Conservation (phyloP, 495 filamentous ascomycete species). For the Xylaria venustula region DNA sequence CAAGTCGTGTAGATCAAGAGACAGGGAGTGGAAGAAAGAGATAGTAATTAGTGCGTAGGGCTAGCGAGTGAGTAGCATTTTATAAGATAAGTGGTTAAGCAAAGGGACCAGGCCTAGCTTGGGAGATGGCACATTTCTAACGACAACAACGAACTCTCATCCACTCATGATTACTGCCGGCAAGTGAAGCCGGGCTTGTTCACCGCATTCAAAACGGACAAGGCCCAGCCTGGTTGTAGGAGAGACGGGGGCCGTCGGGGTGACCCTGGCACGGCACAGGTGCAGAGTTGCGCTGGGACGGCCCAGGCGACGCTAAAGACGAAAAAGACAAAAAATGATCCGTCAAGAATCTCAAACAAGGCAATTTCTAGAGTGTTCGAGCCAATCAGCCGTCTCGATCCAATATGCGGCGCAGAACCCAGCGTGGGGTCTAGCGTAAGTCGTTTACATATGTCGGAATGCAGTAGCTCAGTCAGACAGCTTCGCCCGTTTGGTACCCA, state of each 20-base stretch:
- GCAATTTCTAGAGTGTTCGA: slow-evolving; percentile 18
- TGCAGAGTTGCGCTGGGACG: slow-evolving; percentile 9
- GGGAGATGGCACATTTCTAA: background rate
- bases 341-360: slow-evolving; percentile 26
- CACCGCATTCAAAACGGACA: slow-evolving; percentile 9
- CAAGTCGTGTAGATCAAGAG: background rate
- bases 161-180: slow-evolving; percentile 5
- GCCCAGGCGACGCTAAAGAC: slow-evolving; percentile 26
- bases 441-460: background rate
- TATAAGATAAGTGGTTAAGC: slow-evolving; percentile 4
- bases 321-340: slow-evolving; percentile 16
- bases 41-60: background rate
- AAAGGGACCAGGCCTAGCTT: slow-evolving; percentile 7
- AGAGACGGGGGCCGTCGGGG: background rate
- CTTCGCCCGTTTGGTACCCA: background rate
- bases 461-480: background rate
- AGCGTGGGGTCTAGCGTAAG: background rate
- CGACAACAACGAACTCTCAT: background rate
- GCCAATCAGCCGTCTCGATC: slow-evolving; percentile 20
- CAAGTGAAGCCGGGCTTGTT: slow-evolving; percentile 13
- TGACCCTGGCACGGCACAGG: background rate
- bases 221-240: background rate
- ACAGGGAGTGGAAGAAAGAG: background rate
- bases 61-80: background rate
- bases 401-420: background rate